Evolutionary conservation across 441 rosid genomes (phyloP), one percentile per base, ranked within the genome.

Genomic region (Croton setiger): DNA sequence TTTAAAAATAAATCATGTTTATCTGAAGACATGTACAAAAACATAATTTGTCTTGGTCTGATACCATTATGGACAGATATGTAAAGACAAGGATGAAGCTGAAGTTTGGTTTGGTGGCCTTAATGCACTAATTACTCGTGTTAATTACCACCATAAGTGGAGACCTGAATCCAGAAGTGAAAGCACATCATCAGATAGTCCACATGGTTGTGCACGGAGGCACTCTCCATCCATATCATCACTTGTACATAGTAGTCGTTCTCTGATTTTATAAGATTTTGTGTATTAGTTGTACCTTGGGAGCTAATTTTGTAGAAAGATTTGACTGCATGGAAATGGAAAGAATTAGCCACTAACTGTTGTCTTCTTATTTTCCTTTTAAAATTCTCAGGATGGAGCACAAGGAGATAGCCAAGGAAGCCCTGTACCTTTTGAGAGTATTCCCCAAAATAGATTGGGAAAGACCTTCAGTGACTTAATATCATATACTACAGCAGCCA

Each of bases 31-130:
- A 20, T 43, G 6, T 33, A 55, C 48, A 36, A 33, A 67, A 6
- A 13, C 11, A 55, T 63, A 62, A 60, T 15, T 54, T 48, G n/a
- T 54, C 17, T 47, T 55, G 37, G 47, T 62, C 35, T 55, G 60
- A n/a, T 13, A 54, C 47, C 51, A 60, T 72, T 75, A 18, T 70
- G 66, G 75, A 56, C 72, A 87, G 97, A 86, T 87, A 45, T 93
- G 98, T 85, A 93, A 93, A 78, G 97, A 93, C 78, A 93, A 93
- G 84, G 96, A 91, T 79, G 98, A 93, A 83, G 96, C 98, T 54
- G 97, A 93, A 86, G 90, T 84, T 72, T 87, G 97, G 97, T 87
- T 91, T 72, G 83, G 75, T 67, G 96, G 92, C 77, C 81, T 91
- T 58, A 89, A 91, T 75, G 88, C 91, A 57, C 72, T 89, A 71